These are phyloP conservation scores for Lobulomyces angularis DNA, from an alignment of 192 early-diverging fungal species.

Conservation along the genomic window DNA sequence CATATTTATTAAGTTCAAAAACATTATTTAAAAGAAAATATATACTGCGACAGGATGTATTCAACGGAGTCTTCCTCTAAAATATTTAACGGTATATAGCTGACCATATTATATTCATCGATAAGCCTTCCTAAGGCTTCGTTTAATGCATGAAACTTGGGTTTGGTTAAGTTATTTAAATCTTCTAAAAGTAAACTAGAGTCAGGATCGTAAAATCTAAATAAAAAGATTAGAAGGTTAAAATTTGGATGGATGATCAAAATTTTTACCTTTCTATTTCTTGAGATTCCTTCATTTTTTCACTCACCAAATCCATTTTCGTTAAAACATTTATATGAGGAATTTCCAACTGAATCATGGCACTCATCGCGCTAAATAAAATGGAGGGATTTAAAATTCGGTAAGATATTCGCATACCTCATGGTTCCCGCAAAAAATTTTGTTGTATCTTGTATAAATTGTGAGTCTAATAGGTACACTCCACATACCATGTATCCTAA, in stretches of 20 bases:
- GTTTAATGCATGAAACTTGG: slow-evolving; percentile 76
- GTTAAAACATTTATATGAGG: slow-evolving; percentile 96
- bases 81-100: slow-evolving; percentile 85
- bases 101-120: slow-evolving; percentile 96
- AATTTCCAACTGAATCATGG: slow-evolving; percentile 94
- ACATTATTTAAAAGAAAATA: no score
- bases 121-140: slow-evolving; percentile 65
- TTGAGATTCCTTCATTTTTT: slow-evolving; percentile 7
- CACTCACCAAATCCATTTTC: slow-evolving; percentile 87
- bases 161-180: slow-evolving; percentile 56
- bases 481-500: slow-evolving; percentile 79
- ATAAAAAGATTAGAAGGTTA: slow-evolving; percentile 4
- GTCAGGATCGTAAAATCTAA: slow-evolving; percentile 82
- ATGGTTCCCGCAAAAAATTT: slow-evolving; percentile 96
- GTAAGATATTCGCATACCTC: no score
- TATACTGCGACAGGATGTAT: slow-evolving; percentile 70
- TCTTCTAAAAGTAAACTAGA: slow-evolving; percentile 74
- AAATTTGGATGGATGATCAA: slow-evolving; percentile 7
- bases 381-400: no score
- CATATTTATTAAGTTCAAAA: no score
- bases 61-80: slow-evolving; percentile 87
- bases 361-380: slow-evolving; percentile 85
- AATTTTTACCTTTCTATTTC: slow-evolving; percentile 24
- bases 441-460: slow-evolving; percentile 89
- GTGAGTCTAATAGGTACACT: slow-evolving; percentile 82